A percentile compares a stretch with the other conserved stretches of the same genome.
These are phyloP conservation scores for Xylaria acuta DNA, from an alignment of 495 filamentous ascomycete genomes.

Conservation along the genomic window DNA sequence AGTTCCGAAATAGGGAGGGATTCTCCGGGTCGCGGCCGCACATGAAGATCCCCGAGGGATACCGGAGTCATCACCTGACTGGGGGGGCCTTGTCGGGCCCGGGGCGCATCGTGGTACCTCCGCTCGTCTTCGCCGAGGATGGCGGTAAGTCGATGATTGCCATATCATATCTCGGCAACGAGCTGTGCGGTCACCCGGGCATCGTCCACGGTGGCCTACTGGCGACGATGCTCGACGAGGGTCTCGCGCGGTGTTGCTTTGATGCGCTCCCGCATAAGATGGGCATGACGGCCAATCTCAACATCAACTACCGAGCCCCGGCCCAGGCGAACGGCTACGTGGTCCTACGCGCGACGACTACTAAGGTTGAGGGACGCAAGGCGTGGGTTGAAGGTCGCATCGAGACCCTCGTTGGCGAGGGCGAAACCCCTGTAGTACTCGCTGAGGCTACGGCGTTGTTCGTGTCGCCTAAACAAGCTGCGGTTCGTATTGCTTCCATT, in stretches of 20 bases:
- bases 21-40: conserved; percentile 84
- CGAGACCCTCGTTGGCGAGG: conserved; percentile 73
- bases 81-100: conserved; percentile 79
- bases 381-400: conserved; percentile 94
- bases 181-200: conserved; percentile 89
- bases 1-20: conserved; percentile 69
- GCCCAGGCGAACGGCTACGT: conserved; percentile 77
- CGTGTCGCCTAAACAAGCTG: conserved; percentile 84
- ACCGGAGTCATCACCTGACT: conserved; percentile 78
- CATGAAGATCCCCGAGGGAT: conserved; percentile 74
- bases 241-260: conserved; percentile 89
- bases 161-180: conserved; percentile 78
- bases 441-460: conserved; percentile 86
- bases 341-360: conserved; percentile 79
- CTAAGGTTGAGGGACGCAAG: conserved; percentile 91
- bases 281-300: conserved; percentile 89
- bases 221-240: conserved; percentile 92
- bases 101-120: conserved; percentile 81
- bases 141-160: conserved; percentile 75
- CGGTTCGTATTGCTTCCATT: conserved; percentile 57
- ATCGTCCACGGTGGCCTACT: conserved; percentile 91
- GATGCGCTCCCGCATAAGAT: conserved; percentile 86
- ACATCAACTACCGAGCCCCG: conserved; percentile 85
- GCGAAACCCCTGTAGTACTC: conserved; percentile 67
- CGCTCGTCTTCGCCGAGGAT: conserved; percentile 73